A percentile compares a stretch with the other conserved stretches of the same genome.
Conservation (phyloP, 2,329 filamentous ascomycete genomes). For the Pseudocercospora crystallina region DNA sequence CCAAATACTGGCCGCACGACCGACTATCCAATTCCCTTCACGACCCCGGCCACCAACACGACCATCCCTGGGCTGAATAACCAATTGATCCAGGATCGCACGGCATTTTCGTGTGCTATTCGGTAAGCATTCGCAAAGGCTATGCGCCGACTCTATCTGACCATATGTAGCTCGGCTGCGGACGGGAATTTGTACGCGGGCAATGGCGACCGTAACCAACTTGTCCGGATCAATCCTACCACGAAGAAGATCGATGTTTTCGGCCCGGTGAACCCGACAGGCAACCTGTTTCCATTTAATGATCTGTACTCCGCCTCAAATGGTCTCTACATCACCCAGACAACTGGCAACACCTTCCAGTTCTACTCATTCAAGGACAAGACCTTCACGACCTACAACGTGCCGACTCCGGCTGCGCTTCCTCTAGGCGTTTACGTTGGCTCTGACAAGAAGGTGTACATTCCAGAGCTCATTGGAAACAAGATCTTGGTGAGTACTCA, state of each 20-base stretch:
- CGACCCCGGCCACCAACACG: slow-evolving; percentile 9
- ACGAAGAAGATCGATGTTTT: slow-evolving; percentile 12
- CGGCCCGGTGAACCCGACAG: slow-evolving; percentile 21
- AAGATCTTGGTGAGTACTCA: slow-evolving; percentile 6
- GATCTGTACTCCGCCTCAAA: slow-evolving; percentile 24
- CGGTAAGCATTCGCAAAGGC: slow-evolving; percentile 9
- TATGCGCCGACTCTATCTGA: not conserved
- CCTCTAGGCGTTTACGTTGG: slow-evolving; percentile 22
- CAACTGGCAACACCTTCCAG: slow-evolving; percentile 19
- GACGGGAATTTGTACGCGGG: not conserved
- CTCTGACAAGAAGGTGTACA: slow-evolving; percentile 17
- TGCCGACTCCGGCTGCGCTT: slow-evolving; percentile 17
- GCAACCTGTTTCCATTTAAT: slow-evolving; percentile 27
- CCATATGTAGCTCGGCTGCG: not conserved
- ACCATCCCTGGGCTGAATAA: slow-evolving; percentile 13
- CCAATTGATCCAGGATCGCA: slow-evolving; percentile 12
- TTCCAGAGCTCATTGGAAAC: slow-evolving; percentile 19
- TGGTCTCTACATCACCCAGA: slow-evolving; percentile 29
- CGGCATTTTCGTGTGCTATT: slow-evolving; percentile 14
- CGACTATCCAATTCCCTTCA: slow-evolving; percentile 16
- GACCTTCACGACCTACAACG: slow-evolving; percentile 11
- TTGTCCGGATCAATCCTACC: slow-evolving; percentile 14
- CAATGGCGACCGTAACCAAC: slow-evolving; percentile 15
- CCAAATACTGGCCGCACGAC: slow-evolving; percentile 10
- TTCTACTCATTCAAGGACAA: slow-evolving; percentile 11